Percentiles rank a stretch among this genome's conserved stretches.
Conservation (phyloP, 805 yeast species). For the Gaillardinia entomophila region DNA sequence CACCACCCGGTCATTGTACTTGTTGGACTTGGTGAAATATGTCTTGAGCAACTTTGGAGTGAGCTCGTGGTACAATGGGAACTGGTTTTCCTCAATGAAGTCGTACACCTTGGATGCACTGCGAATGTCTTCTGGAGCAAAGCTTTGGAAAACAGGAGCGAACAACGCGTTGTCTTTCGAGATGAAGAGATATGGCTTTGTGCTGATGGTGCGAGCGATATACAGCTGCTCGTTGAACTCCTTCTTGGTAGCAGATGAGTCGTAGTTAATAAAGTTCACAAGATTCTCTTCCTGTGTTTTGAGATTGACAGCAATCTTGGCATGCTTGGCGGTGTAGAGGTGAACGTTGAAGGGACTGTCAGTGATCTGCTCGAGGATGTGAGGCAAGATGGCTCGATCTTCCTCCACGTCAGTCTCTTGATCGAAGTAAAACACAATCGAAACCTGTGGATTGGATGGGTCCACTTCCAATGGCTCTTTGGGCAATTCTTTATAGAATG, state of each 20-base stretch:
- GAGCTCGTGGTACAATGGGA: slow-evolving; percentile 51
- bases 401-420: slow-evolving; percentile 48
- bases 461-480: slow-evolving; percentile 26
- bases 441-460: too few relatives aligned
- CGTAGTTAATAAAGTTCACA: slow-evolving; percentile 40
- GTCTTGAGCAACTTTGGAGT: slow-evolving; percentile 28
- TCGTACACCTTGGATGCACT: slow-evolving; percentile 39
- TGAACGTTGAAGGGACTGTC: slow-evolving; percentile 50
- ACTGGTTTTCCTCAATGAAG: slow-evolving; percentile 45
- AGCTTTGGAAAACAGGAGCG: slow-evolving; percentile 52
- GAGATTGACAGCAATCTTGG: slow-evolving; percentile 31
- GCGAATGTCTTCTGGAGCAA: slow-evolving; percentile 60
- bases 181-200: slow-evolving; percentile 57
- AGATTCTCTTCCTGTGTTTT: slow-evolving; percentile 36
- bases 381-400: slow-evolving; percentile 57
- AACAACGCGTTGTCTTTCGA: slow-evolving; percentile 52
- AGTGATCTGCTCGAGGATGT: slow-evolving; percentile 55
- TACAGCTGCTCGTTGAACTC: slow-evolving; percentile 41
- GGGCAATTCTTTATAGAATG: slow-evolving; percentile 22
- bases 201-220: slow-evolving; percentile 47
- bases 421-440: slow-evolving; percentile 52
- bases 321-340: slow-evolving; percentile 48
- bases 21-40: slow-evolving; percentile 25
- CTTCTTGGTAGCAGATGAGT: slow-evolving; percentile 23
- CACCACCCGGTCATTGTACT: slow-evolving; percentile 40